Percentiles rank a stretch among this genome's conserved stretches.
Conservation (phyloP, 2,329 filamentous ascomycete species). For the Neonectria sp. region DNA sequence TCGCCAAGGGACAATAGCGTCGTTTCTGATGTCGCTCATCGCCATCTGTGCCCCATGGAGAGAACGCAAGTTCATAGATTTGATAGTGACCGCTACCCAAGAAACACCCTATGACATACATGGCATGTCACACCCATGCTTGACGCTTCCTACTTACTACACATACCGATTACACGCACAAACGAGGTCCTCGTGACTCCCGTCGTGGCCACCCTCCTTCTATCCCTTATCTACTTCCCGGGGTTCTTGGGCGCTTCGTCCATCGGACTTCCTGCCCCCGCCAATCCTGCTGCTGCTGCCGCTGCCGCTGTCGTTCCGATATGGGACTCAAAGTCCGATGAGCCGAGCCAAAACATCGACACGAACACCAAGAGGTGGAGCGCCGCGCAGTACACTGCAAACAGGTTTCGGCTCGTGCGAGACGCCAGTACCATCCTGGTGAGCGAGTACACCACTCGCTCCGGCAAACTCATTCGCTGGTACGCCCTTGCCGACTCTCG, state of each 20-base stretch:
- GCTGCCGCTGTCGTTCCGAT: slow-evolving; percentile 65
- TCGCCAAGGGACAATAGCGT: slow-evolving; percentile 14
- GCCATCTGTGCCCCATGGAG: neutral
- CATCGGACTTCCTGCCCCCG: slow-evolving; percentile 42
- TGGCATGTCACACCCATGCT: slow-evolving; percentile 3
- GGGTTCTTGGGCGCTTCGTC: slow-evolving; percentile 46
- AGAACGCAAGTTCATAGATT: slow-evolving; percentile 3
- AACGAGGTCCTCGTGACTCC: slow-evolving; percentile 22
- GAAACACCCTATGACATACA: slow-evolving; percentile 9
- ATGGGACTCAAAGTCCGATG: slow-evolving; percentile 75
- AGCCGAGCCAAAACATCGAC: slow-evolving; percentile 88
- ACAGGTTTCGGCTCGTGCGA: slow-evolving; percentile 91
- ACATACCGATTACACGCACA: slow-evolving; percentile 18
- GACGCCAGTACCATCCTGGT: slow-evolving; percentile 93
- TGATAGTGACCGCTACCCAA: slow-evolving; percentile 22
- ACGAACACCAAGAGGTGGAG: slow-evolving; percentile 91
- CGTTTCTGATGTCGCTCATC: slow-evolving; percentile 20
- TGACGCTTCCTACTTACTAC: slow-evolving; percentile 14
- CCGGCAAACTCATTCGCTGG: slow-evolving; percentile 92
- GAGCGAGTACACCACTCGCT: slow-evolving; percentile 90
- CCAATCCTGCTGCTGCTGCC: slow-evolving; percentile 55
- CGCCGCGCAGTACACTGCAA: slow-evolving; percentile 91
- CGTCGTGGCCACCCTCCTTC: slow-evolving; percentile 15
- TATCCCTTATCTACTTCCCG: slow-evolving; percentile 40
- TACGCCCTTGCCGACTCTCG: slow-evolving; percentile 92